A percentile compares a stretch with the other conserved stretches of the same genome.
Evolutionary conservation across 208 protist species (phyloP).

Genomic region (Trypanosoma theileri): DNA sequence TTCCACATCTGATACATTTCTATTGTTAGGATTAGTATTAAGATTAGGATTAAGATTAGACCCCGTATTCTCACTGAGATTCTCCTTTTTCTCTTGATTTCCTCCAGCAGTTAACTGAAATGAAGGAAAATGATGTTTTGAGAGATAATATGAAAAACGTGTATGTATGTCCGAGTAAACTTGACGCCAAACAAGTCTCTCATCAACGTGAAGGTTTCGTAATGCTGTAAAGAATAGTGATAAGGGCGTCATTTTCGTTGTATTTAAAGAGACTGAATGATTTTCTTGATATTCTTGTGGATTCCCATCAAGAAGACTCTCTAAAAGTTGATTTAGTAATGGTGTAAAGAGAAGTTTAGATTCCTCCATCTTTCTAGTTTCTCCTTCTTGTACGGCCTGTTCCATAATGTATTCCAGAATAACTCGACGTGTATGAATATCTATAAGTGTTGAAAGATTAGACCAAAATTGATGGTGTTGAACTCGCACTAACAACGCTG

Average conservation of each 20-base stretch:
- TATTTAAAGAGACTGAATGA: background rate
- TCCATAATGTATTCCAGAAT: conserved; percentile 22
- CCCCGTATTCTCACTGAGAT: too few relatives aligned
- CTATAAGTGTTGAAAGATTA: background rate
- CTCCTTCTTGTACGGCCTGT: conserved; percentile 10
- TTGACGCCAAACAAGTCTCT: background rate
- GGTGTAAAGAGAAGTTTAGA: conserved; percentile 23
- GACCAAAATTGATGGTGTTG: conserved; percentile 23
- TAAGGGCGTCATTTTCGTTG: background rate
- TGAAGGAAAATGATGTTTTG: background rate
- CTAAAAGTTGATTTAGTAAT: conserved; percentile 25
- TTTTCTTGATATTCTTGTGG: too few relatives aligned
- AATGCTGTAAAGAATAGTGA: conserved; percentile 3
- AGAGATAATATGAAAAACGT: conserved; percentile 13
- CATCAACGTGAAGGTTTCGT: background rate
- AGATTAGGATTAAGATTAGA: too few relatives aligned
- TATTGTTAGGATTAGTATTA: too few relatives aligned
- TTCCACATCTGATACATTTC: background rate
- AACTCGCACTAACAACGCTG: conserved; percentile 2
- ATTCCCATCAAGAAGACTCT: conserved; percentile 5
- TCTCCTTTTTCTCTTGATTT: too few relatives aligned
- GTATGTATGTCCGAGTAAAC: background rate
- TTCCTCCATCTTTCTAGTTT: conserved; percentile 2
- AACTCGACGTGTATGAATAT: background rate
- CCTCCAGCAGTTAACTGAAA: too few relatives aligned